Base-by-base conservation (phyloP, 2,329 filamentous ascomycete genomes). In the Trichoderma endophyticum region DNA sequence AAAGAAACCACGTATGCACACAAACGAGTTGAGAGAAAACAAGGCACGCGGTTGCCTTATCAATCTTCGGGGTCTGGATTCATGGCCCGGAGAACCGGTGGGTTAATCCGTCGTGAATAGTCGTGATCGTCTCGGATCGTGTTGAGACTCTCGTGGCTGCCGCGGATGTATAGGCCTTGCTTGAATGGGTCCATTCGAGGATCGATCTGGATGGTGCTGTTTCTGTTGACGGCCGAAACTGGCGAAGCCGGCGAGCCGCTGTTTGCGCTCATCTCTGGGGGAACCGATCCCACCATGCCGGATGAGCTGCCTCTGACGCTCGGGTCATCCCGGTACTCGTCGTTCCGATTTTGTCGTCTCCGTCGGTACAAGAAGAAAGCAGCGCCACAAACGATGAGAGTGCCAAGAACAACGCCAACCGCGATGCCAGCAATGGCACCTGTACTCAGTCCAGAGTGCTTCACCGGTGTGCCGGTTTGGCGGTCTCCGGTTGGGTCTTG, bases 51-150 rank as follows among this genome's bases (percentile, higher is more conserved):
- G 12, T 26, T 18, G 26, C 39, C 28, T 57, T 32, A 73, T 24
- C 30, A 30, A 3, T 71, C 61, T 48, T 77, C 80, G 1, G 87
- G 87, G 75, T 91, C 89, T 4, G 89, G 89, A 76, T 91, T 91
- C 34, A 84, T 89, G 9, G 89, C 88, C 74, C 89, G 84, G n/a
- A 91, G 82, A 8, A 91, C 87, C 76, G 86, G 84, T 57, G 85
- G 82, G 64, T 86, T 86, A 15, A 91, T 88, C 75, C 85, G 83
- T 74, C 89, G 83, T 51, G 89, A 91, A 77, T 91, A 91, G 75
- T 91, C 89, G 72, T 89, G 88, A 73, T 91, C 88, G 77, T 91
- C 89, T 71, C 87, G 87, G 6, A 91, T 80, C 1, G 89, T 91
- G 75, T 88, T 88, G 77, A 91, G 81, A 77, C 89, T 91, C 78